Evolutionary conservation across 345 rosid species (phyloP).

Genomic region (Murraya paniculata): DNA sequence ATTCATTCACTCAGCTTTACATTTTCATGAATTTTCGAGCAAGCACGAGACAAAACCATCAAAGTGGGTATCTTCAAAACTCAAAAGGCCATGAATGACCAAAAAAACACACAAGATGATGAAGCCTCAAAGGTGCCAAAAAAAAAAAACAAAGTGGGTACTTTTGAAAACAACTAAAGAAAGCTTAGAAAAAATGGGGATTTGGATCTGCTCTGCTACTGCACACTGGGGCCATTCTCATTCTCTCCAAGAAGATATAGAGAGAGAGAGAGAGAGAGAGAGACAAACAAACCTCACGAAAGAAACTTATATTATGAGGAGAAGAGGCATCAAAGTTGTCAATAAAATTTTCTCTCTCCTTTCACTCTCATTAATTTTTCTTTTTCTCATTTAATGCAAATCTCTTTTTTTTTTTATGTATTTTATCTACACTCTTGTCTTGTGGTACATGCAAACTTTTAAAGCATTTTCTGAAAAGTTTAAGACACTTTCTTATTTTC

Average conservation of each 20-base stretch:
- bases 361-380: background rate
- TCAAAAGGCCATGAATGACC: background rate
- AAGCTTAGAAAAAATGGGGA: conserved; percentile 26
- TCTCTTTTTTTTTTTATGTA: background rate
- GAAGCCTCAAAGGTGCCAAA: conserved; percentile 15
- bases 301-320: conserved; percentile 25
- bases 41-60: background rate
- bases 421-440: background rate
- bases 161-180: conserved; percentile 25
- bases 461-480: background rate
- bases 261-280: conserved; percentile 17
- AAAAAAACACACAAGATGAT: background rate
- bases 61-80: background rate
- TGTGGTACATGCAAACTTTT: background rate
- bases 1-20: background rate
- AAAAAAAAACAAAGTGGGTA: conserved; percentile 19
- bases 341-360: background rate
- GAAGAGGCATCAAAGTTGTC: conserved; percentile 38
- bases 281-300: conserved; percentile 13
- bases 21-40: conserved; percentile 13
- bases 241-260: conserved; percentile 34
- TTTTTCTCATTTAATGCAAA: background rate
- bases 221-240: conserved; percentile 23
- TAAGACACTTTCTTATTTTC: background rate
- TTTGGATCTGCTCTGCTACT: conserved; percentile 41